Evolutionary conservation across 2,329 filamentous ascomycete genomes (phyloP).

Genomic region (Cladosporium sp.): DNA sequence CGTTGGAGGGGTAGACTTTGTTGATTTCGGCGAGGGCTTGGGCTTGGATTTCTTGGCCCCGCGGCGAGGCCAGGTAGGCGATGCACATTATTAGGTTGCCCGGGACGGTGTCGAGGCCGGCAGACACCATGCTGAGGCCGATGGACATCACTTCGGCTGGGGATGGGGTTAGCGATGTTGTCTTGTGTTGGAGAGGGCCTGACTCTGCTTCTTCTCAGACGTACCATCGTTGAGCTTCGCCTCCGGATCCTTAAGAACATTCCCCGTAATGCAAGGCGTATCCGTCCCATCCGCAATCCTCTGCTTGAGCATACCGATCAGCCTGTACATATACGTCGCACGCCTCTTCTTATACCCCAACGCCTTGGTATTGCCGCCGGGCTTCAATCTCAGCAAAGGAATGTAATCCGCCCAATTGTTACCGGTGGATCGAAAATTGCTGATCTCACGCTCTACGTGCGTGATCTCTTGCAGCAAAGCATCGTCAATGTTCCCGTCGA

Average conservation of each 20-base stretch:
- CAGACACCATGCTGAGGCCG: constrained; percentile 76
- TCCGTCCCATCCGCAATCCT: constrained; percentile 60
- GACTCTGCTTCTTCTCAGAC: no score
- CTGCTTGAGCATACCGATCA: constrained; percentile 58
- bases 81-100: constrained; percentile 77
- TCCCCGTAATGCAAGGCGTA: constrained; percentile 65
- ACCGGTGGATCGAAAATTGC: constrained; percentile 71
- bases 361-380: constrained; percentile 59
- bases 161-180: constrained; percentile 29
- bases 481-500: constrained; percentile 65
- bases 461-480: constrained; percentile 68
- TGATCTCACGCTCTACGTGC: constrained; percentile 69
- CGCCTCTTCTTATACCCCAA: constrained; percentile 63
- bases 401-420: constrained; percentile 80
- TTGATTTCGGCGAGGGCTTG: constrained; percentile 67
- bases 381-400: constrained; percentile 64
- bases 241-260: constrained; percentile 66
- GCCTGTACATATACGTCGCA: constrained; percentile 58
- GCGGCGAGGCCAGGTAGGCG: constrained; percentile 64
- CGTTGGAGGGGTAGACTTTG: constrained; percentile 65
- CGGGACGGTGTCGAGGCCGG: constrained; percentile 76
- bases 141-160: constrained; percentile 74
- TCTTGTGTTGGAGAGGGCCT: constrained; percentile 42
- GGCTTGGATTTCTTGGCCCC: constrained; percentile 67
- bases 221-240: constrained; percentile 64